Evolutionary conservation across 495 filamentous ascomycete genomes (phyloP).

Genomic region (Clohesyomyces aquaticus): DNA sequence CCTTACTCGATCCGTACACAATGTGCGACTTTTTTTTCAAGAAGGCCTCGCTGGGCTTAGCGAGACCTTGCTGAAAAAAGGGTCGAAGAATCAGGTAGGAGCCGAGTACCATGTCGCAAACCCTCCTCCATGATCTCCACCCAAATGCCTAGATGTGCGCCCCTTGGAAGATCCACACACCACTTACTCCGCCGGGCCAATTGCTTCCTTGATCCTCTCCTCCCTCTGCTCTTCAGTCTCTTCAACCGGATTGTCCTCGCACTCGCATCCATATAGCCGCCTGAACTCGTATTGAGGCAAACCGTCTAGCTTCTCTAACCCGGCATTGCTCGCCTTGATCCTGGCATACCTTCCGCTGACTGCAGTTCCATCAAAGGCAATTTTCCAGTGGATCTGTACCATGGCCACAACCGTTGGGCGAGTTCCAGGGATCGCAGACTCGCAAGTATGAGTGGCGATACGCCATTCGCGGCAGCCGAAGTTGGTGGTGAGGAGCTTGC

Average conservation of each 20-base stretch:
- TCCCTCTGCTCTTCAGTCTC: conserved; percentile 1
- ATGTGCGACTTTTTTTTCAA: too few species aligned
- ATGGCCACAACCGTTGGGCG: conserved; percentile 63
- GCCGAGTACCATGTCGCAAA: too few species aligned
- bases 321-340: conserved; percentile 70
- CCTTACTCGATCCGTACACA: too few species aligned
- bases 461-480: conserved; percentile 61
- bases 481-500: conserved; percentile 54
- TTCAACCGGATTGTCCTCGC: conserved; percentile 41
- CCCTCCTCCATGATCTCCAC: too few species aligned
- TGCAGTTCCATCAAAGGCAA: conserved; percentile 65
- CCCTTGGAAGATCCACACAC: too few species aligned
- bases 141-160: too few species aligned
- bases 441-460: conserved; percentile 57
- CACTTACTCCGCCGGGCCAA: not conserved
- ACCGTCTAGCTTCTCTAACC: conserved; percentile 60
- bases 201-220: conserved; percentile 12
- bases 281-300: conserved; percentile 64
- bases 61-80: too few species aligned
- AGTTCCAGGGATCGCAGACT: conserved; percentile 51
- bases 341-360: conserved; percentile 72
- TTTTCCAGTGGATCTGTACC: conserved; percentile 73
- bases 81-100: too few species aligned
- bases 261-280: conserved; percentile 65
- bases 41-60: too few species aligned